Conservation (phyloP, 768 basidiomycete species). For the Termitomyces sp. region DNA sequence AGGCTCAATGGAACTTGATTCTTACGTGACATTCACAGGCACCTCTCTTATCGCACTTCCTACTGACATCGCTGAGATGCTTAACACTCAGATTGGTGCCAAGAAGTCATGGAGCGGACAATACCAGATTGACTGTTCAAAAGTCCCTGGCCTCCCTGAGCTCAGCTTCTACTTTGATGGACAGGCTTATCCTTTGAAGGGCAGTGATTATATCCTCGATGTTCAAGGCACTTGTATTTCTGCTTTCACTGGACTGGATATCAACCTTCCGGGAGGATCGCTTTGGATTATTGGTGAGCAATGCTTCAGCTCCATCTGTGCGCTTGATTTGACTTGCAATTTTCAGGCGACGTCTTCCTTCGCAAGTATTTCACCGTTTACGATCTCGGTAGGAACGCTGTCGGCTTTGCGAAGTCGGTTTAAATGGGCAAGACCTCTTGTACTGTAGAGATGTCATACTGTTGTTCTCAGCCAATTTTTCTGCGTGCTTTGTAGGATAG, state of each 20-base stretch:
- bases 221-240: constrained; percentile 93
- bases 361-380: constrained; percentile 93
- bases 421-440: constrained; percentile 15
- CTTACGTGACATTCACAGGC: constrained; percentile 63
- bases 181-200: constrained; percentile 75
- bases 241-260: constrained; percentile 88
- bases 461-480: background rate
- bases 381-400: constrained; percentile 72
- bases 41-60: constrained; percentile 94
- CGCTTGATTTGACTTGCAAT: constrained; percentile 2
- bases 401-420: constrained; percentile 69
- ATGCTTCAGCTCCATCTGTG: constrained; percentile 20
- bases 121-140: constrained; percentile 86
- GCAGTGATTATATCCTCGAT: constrained; percentile 86
- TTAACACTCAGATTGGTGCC: constrained; percentile 94
- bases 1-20: background rate
- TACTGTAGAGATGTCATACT: background rate
- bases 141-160: constrained; percentile 80
- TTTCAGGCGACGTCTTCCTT: constrained; percentile 81
- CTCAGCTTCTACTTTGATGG: constrained; percentile 83
- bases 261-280: constrained; percentile 76
- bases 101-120: constrained; percentile 96
- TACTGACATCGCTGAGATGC: constrained; percentile 94
- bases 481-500: constrained; percentile 2
- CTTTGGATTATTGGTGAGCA: constrained; percentile 83